Percentiles rank a stretch among this genome's conserved stretches.
Conservation (phyloP, 805 yeast species). For the Starmerella bombi region DNA sequence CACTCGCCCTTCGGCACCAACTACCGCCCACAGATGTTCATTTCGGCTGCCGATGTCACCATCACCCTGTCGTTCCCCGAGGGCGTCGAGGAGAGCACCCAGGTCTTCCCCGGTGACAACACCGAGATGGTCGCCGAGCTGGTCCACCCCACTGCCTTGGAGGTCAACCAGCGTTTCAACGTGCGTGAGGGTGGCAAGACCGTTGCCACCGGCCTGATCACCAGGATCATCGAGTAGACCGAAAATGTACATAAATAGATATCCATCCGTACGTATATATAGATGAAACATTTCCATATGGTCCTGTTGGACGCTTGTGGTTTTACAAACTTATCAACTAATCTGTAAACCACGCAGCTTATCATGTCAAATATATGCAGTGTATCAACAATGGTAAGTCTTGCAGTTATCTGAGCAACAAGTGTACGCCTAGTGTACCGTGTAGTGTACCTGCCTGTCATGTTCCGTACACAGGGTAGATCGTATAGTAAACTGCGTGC, state of each 20-base stretch:
- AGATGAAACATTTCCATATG: too few relatives aligned
- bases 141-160: conserved; percentile 83
- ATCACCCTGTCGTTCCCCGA: conserved; percentile 82
- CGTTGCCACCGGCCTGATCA: conserved; percentile 96
- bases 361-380: too few relatives aligned
- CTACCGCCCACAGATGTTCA: conserved; percentile 95
- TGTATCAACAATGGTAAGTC: too few relatives aligned
- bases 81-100: conserved; percentile 69
- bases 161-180: conserved; percentile 96
- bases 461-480: too few relatives aligned
- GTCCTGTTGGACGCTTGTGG: too few relatives aligned
- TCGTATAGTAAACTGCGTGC: too few relatives aligned
- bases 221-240: conserved; percentile 61
- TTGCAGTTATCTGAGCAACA: too few relatives aligned
- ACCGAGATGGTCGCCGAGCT: conserved; percentile 88
- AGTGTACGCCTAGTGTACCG: too few relatives aligned
- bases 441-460: too few relatives aligned
- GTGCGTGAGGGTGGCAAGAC: conserved; percentile 99
- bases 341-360: too few relatives aligned
- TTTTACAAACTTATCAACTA: too few relatives aligned
- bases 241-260: conserved; percentile 16
- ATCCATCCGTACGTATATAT: background rate
- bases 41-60: conserved; percentile 93
- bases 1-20: conserved; percentile 93
- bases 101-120: conserved; percentile 97